Base-by-base conservation (phyloP, 176 grass and related monocot genomes). In the Triticum timopheevii region DNA sequence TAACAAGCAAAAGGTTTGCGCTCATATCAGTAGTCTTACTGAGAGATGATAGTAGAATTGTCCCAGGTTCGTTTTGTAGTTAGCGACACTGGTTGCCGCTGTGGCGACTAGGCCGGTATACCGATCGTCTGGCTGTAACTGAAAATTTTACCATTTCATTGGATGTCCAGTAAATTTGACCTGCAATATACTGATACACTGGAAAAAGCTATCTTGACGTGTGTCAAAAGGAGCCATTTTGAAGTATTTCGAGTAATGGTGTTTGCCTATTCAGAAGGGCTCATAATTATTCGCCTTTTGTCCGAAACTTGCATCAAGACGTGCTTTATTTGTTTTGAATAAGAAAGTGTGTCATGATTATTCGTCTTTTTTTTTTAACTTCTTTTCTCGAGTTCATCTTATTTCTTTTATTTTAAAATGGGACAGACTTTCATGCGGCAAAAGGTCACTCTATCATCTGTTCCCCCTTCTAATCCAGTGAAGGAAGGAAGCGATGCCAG, bases 341-440 rank as follows among this genome's bases (percentile, higher is more conserved):
- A 76, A 74, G 42, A 74, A 74, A 30, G 23, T 7, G 42, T 75
- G 73, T 77, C 54, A 31, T 22, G 65, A 59, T 74, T 87, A 65
- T 35, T 64, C 16, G 35, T 50, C 33, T 50, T 30, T 49, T 27
- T 49, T 27, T 50, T 7, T 81, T 76, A 68, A 80, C 59, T 67
- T 74, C 16, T 27, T 85, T 72, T 77, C 34, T 83, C 6, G 76
- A 87, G 64, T 62, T 76, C 25, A 65, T 88, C 42, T 91, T 86
- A 56, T 40, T 85, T 88, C 44, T 78, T 63, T 88, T 80, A 84
- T 88, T 88, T 42, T 81, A 86, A 90, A 88, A 91, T 94, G 88
- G 73, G 82, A 80, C 97, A 99, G 97, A 99, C 97, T 69, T 94
- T 99, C 83, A 84, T 99, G 94, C 85, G 97, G 83, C 97, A 99